Conservation (phyloP, 1,284 basidiomycete species). For the Cutaneotrichosporon spelunceum region DNA sequence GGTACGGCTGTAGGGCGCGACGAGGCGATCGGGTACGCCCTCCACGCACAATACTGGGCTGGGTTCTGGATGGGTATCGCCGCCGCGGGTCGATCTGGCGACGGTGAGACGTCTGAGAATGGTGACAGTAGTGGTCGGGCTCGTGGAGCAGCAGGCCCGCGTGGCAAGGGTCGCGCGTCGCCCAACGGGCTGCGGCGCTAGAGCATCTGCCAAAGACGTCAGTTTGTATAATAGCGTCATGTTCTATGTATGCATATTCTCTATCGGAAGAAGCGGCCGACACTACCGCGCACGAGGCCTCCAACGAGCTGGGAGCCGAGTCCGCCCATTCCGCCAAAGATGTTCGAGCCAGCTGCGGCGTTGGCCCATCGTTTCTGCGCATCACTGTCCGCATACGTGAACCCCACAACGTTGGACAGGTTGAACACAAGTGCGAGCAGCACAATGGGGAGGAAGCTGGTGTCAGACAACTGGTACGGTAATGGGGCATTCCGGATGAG, state of each 20-base stretch:
- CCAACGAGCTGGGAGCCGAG: constrained; percentile 74
- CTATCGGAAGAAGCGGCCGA: constrained; percentile 67
- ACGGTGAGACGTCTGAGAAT: too few species aligned
- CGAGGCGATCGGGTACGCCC: constrained; percentile 41
- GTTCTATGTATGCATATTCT: constrained; percentile 16
- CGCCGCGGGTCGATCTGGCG: background rate
- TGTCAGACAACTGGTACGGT: constrained; percentile 5
- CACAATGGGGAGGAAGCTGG: constrained; percentile 80
- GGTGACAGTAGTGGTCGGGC: too few species aligned
- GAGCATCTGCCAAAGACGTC: background rate
- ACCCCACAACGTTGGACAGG: constrained; percentile 78
- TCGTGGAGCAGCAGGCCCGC: background rate
- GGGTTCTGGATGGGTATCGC: constrained; percentile 51
- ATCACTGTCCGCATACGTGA: constrained; percentile 71
- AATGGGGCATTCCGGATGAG: background rate
- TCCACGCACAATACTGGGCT: constrained; percentile 49
- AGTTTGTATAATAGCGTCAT: background rate
- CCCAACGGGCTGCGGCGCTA: background rate
- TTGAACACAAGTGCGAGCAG: constrained; percentile 86
- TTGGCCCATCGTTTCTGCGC: constrained; percentile 80
- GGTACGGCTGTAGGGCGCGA: constrained; percentile 22
- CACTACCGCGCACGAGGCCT: constrained; percentile 71
- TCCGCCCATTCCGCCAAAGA: constrained; percentile 54
- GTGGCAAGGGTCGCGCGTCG: background rate
- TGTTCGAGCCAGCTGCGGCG: constrained; percentile 62